A percentile compares a stretch with the other conserved stretches of the same genome.
Evolutionary conservation across 2,329 filamentous ascomycete genomes (phyloP).

Genomic region (Orbilia ellipsospora): DNA sequence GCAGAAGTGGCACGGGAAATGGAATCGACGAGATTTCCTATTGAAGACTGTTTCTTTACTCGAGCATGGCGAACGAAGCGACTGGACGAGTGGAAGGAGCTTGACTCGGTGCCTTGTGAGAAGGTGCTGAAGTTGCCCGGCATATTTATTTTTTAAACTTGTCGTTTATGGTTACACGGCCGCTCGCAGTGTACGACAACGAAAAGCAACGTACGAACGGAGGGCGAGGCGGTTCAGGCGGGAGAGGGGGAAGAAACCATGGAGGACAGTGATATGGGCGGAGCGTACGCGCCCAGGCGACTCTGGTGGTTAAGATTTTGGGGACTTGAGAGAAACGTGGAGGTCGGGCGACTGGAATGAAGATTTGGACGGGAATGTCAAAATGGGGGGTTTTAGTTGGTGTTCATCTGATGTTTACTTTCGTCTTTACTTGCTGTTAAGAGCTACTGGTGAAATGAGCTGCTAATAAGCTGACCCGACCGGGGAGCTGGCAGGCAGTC

Average conservation of each 20-base stretch:
- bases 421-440: neutral
- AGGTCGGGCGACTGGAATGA: slow-evolving; percentile 36
- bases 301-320: neutral
- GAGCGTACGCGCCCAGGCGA: slow-evolving; percentile 36
- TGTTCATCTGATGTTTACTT: slow-evolving; percentile 44
- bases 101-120: slow-evolving; percentile 37
- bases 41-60: slow-evolving; percentile 41
- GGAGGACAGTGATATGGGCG: slow-evolving; percentile 20
- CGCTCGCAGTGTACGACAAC: neutral
- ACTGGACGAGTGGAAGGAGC: slow-evolving; percentile 32
- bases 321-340: slow-evolving; percentile 9
- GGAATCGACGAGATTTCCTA: slow-evolving; percentile 45
- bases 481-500: neutral
- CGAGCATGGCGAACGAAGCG: slow-evolving; percentile 38
- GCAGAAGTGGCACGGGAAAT: slow-evolving; percentile 49
- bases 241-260: slow-evolving; percentile 21
- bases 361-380: neutral
- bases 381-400: slow-evolving; percentile 18
- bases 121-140: slow-evolving; percentile 41
- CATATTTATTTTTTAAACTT: slow-evolving; percentile 2
- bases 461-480: slow-evolving; percentile 7
- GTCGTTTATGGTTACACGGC: neutral
- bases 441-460: slow-evolving; percentile 15
- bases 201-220: neutral
- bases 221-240: neutral